These are phyloP conservation scores for Wickerhamomyces tratensis DNA, from an alignment of 805 yeast genomes.

Conservation along the genomic window DNA sequence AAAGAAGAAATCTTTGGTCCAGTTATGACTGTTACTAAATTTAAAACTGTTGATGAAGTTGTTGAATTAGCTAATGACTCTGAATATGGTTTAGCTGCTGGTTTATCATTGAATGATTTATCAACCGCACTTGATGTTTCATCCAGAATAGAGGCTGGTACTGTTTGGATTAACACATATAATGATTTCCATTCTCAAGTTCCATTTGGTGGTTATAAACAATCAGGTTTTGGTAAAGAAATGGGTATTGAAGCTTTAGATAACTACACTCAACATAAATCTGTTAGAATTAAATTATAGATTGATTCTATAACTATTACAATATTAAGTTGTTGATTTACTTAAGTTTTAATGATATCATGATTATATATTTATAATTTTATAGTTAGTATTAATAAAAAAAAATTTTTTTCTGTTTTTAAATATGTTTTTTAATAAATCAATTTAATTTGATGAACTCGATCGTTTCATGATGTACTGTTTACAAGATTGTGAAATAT, in stretches of 20 bases:
- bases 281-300: constrained; percentile 45
- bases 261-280: constrained; percentile 74
- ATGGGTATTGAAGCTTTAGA: constrained; percentile 81
- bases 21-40: constrained; percentile 67
- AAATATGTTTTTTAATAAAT: too few relatives aligned
- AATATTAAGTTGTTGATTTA: too few relatives aligned
- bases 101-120: constrained; percentile 65
- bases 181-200: constrained; percentile 78
- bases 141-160: constrained; percentile 63
- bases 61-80: constrained; percentile 67
- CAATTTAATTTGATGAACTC: too few relatives aligned
- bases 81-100: constrained; percentile 81
- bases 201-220: constrained; percentile 89
- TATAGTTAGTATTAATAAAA: too few relatives aligned
- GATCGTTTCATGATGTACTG: too few relatives aligned
- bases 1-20: constrained; percentile 93
- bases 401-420: too few relatives aligned
- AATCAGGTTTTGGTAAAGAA: constrained; percentile 87
- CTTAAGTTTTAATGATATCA: too few relatives aligned
- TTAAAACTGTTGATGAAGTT: constrained; percentile 65
- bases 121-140: constrained; percentile 61
- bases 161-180: constrained; percentile 78
- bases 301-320: too few relatives aligned
- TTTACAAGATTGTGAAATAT: too few relatives aligned
- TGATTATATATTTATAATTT: too few relatives aligned